Evolutionary conservation across 139 green algal genomes (phyloP), one percentile per base, ranked within the genome.

Genomic region (Chlorella vulgaris): DNA sequence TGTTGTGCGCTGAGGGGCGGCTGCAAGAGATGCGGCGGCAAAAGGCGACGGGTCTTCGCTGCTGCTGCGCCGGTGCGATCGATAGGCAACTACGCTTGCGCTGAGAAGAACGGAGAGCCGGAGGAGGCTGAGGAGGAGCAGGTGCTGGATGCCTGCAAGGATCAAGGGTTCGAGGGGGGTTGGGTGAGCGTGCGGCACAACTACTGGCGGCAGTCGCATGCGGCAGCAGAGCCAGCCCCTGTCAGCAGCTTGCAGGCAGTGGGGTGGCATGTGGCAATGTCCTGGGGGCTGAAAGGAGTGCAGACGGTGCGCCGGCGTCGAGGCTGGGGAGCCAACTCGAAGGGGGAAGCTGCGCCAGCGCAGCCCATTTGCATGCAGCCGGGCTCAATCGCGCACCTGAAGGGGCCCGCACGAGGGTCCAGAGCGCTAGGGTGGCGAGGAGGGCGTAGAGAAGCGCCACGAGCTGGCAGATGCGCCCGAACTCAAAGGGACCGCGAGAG

Each of bases 381-480:
- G n/a, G n/a, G n/a, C n/a, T n/a, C n/a, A n/a, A n/a, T 50, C 24
- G 4, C 69, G 22, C 39, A 80, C 73, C 73, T 69, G 53, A 24
- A 3, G 73, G 53, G 35, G 73, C 73, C 53, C n/a, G 42, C 8
- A 35, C 73, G 8, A 69, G 53, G 6, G 58, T 71, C 55, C 74
- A 80, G 39, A 71, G 58, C 4, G 74, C 74, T n/a, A 58, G 58
- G 28, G 74, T 80, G 53, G 53, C 53, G 7, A 79, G 73, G 26
- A 68, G 35, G 33, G 73, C 61, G 55, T 65, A 65, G 18, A 65
- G 55, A 15, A 65, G 21, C 15, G n/a, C 55, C 21, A 65, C 55
- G n/a, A 65, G 22, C n/a, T 65, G 55, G 18, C 55, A 65, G 18
- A 65, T 28, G 18, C 55, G 55, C 22, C 55, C 55, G n/a, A 65